Evolutionary conservation across 2,329 filamentous ascomycete genomes (phyloP), one percentile per base, ranked within the genome.

Genomic region (Alternaria triticimaculans): DNA sequence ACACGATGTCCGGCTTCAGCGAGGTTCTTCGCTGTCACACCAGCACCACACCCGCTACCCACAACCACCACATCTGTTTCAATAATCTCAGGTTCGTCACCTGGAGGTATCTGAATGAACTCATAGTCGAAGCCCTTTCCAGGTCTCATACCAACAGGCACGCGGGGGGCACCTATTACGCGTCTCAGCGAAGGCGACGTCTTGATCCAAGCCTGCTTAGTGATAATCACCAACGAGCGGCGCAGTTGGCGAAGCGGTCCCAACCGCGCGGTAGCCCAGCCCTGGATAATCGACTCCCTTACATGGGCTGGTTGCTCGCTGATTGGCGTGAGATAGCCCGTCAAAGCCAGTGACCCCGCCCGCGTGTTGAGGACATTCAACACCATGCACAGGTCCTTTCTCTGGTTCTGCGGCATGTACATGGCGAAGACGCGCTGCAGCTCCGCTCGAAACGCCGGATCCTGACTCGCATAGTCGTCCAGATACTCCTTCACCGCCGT

Each of bases 41-140:
- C 92, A 44, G 92, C 94, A 66, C 94, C 94, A 71, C 92, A 96
- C 26, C 94, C 94, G 41, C 92, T 96, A 3, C 94, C 94, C 20
- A 97, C 86, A 62, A 97, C 89, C 44, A 97, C 88, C 1, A 97
- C 88, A 77, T 97, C 95, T 0, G 92, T 90, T 58, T 93, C 88
- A 43, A 96, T 82, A 4, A 85, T 84, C 66, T 89, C 88, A 0
- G 87, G 83, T 5, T 83, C 75, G 8, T 82, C 75, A 1, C 84
- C 82, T 0, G 87, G 82, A 2, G 87, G 85, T 20, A 90, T 83
- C 72, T 92, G 88, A 49, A 91, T 73, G 70, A 92, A 92, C 1
- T 83, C 77, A 73, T 87, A 92, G 37, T 86, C 81, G 63, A 85
- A 87, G 5, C 83, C 83, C 41, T 84, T 80, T 3, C 82, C 85